These are phyloP conservation scores for Phycomyces nitens DNA, from an alignment of 192 early-diverging fungal species.

Conservation along the genomic window DNA sequence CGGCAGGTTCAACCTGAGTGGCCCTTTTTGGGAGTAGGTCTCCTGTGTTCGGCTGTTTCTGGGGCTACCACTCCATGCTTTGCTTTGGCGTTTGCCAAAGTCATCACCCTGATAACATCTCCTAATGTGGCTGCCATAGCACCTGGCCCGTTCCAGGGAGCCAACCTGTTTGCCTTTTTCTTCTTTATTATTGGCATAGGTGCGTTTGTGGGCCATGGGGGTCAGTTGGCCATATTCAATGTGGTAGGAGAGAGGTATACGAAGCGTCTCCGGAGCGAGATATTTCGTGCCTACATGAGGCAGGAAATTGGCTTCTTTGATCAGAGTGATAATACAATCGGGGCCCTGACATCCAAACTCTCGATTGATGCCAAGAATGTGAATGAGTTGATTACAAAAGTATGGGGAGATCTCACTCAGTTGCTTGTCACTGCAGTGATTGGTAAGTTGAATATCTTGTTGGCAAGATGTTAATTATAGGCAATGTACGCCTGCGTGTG, in stretches of 20 bases:
- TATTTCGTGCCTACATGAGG: constrained; percentile 68
- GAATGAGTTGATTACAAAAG: constrained; percentile 53
- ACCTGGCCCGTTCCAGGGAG: constrained; percentile 30
- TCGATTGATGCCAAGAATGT: constrained; percentile 72
- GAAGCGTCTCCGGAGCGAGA: constrained; percentile 22
- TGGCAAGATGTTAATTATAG: background rate
- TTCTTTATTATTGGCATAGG: constrained; percentile 28
- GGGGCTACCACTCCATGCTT: constrained; percentile 79
- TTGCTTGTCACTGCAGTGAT: constrained; percentile 28
- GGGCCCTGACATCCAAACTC: constrained; percentile 73
- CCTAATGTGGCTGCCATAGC: background rate
- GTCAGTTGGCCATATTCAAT: constrained; percentile 22
- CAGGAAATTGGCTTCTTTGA: constrained; percentile 92
- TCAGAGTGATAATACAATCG: constrained; percentile 64
- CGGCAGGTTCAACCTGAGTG: constrained; percentile 53
- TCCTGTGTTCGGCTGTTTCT: constrained; percentile 58
- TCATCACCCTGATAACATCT: constrained; percentile 46
- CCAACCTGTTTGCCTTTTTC: constrained; percentile 29
- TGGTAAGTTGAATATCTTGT: constrained; percentile 20
- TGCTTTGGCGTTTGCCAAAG: constrained; percentile 49
- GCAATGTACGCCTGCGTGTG: background rate
- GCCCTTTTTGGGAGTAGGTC: constrained; percentile 51
- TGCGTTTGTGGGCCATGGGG: constrained; percentile 11
- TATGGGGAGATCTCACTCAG: constrained; percentile 38
- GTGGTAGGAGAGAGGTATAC: constrained; percentile 26